Conservation (phyloP, 495 filamentous ascomycete species). For the Penicilliopsis zonata region DNA sequence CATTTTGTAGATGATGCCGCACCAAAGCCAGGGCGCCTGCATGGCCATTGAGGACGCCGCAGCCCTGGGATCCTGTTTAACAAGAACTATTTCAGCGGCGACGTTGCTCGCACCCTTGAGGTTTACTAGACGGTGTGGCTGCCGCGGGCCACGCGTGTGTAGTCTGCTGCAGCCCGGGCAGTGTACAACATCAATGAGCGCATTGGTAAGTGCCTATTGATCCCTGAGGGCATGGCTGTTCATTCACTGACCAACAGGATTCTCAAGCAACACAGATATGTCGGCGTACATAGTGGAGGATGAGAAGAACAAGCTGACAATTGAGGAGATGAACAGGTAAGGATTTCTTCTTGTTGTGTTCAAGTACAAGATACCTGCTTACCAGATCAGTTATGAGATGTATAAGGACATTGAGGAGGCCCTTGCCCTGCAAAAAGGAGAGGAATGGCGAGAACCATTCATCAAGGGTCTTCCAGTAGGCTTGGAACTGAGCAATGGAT, state of each 20-base stretch:
- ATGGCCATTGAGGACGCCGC: slow-evolving; percentile 41
- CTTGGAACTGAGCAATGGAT: slow-evolving; percentile 24
- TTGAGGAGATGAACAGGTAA: slow-evolving; percentile 41
- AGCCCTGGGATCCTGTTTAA: slow-evolving; percentile 35
- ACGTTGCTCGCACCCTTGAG: slow-evolving; percentile 23
- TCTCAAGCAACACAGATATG: slow-evolving; percentile 31
- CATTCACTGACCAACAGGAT: slow-evolving; percentile 15
- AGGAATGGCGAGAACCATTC: slow-evolving; percentile 13
- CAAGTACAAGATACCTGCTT: slow-evolving; percentile 4
- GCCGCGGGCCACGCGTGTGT: slow-evolving; percentile 30
- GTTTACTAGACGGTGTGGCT: slow-evolving; percentile 34
- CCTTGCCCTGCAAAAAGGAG: slow-evolving; percentile 12
- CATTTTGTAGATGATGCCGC: slow-evolving; percentile 30
- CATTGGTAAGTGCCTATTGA: slow-evolving; percentile 22
- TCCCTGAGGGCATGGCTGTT: not conserved
- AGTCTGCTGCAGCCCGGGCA: slow-evolving; percentile 32
- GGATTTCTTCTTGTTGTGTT: slow-evolving; percentile 4
- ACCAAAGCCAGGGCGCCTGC: slow-evolving; percentile 39
- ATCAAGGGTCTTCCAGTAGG: slow-evolving; percentile 26
- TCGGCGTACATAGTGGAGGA: slow-evolving; percentile 34
- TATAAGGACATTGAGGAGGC: slow-evolving; percentile 31
- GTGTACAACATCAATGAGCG: slow-evolving; percentile 38
- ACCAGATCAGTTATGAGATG: slow-evolving; percentile 32
- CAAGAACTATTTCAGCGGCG: slow-evolving; percentile 25
- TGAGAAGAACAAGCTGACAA: slow-evolving; percentile 35